Base-by-base conservation (phyloP, 78 protist genomes). In the Guillardia theta region DNA sequence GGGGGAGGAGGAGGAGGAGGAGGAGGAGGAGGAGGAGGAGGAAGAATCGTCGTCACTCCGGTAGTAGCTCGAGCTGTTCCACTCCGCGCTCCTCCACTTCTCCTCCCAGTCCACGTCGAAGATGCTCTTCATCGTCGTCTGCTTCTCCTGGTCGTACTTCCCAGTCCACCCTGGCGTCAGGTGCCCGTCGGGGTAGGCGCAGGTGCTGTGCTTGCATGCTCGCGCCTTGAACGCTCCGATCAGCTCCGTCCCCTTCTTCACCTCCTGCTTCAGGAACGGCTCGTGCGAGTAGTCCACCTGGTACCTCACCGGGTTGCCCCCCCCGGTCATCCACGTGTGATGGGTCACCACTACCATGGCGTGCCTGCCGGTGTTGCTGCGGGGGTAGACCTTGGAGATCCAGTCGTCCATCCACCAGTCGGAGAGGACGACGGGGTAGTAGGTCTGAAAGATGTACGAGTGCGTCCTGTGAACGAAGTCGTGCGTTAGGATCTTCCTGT, bases 361-460 rank as follows among this genome's bases (percentile, higher is more conserved):
- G 24, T 78, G 90, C 33, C 90, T 46, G 30, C 5, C 24, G 41
- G 48, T 43, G 90, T 78, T 37, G 45, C 18, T 50, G 24, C 90
- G 50, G 24, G 90, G 90, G 50, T 78, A 78, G 37, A 78, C 90
- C 83, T 70, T 70, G 48, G 90, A 43, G 90, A 78, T 78, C 90
- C 90, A 78, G 90, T 78, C 90, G 48, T 78, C 90, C 53, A 78
- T 37, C 90, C 90, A 78, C 90, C 90, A 78, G 90, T 78, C 90
- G 24, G 90, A 27, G 50, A 78, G 39, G 33, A 43, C 90, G 24
- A 43, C 53, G 44, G 90, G 90, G 8, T 78, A 78, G 90, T 78
- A 43, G 50, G 90, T 43, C 50, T 78, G 90, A 48, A 78, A 78
- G 45, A 78, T 78, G 48, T 37, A 8, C 41, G 37, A 22, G 90